Conservation (phyloP, 768 basidiomycete species). For the Phanerochaete carnosa region DNA sequence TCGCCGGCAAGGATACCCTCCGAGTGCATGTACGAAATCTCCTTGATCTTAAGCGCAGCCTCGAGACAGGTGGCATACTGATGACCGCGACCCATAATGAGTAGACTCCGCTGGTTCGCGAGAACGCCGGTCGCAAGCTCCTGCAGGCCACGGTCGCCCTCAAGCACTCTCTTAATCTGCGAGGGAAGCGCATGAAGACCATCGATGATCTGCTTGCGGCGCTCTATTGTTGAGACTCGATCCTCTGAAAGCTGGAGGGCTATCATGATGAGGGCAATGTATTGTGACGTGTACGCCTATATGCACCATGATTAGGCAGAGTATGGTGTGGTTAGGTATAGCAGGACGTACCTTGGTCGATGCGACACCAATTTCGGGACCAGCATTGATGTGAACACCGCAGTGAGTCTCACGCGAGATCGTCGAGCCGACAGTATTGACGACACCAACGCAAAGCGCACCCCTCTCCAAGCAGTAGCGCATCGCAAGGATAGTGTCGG, state of each 20-base stretch:
- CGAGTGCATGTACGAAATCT: conserved; percentile 91
- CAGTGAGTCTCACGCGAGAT: conserved; percentile 98
- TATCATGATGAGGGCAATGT: conserved; percentile 97
- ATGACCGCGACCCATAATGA: conserved; percentile 98
- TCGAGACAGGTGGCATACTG: conserved; percentile 99
- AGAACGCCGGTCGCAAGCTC: conserved; percentile 78
- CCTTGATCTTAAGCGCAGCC: conserved; percentile 99
- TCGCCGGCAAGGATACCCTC: conserved; percentile 96
- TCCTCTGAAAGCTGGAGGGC: conserved; percentile 98
- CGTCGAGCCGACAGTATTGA: conserved; percentile 98
- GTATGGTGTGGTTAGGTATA: background rate
- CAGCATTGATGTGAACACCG: conserved; percentile 99
- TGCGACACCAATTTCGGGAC: conserved; percentile 98
- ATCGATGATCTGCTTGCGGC: conserved; percentile 90
- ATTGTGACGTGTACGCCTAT: conserved; percentile 97
- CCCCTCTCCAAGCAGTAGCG: conserved; percentile 97
- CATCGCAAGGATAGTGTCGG: conserved; percentile 94
- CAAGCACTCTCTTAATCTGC: conserved; percentile 86
- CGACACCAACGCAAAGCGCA: conserved; percentile 94
- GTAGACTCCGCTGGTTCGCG: conserved; percentile 76
- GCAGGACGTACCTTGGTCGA: conserved; percentile 76
- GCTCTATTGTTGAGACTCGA: conserved; percentile 86
- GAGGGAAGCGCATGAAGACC: conserved; percentile 87
- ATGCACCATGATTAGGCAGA: background rate
- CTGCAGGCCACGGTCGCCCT: conserved; percentile 72